phyloP scores from a whole-genome alignment of 148 eudicot genomes.

The Arbutus unedo region DNA sequence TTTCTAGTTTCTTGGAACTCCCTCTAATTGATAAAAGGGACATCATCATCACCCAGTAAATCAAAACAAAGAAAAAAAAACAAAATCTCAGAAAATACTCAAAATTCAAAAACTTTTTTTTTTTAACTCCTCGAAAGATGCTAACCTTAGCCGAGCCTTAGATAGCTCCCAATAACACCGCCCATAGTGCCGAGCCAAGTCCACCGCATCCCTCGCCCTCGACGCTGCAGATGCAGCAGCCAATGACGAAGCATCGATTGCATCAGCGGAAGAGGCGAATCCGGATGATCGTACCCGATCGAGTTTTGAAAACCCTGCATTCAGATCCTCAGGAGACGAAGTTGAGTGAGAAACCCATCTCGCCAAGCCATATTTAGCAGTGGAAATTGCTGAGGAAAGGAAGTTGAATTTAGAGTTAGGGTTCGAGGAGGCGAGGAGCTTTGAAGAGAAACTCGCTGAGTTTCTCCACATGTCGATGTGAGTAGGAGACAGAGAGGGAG shows the following conservation, averaged over 20 bases:
- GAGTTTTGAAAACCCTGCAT: constrained; percentile 23
- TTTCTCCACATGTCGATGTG: constrained; percentile 41
- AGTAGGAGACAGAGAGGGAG: background rate
- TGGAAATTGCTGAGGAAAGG: constrained; percentile 10
- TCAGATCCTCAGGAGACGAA: constrained; percentile 21
- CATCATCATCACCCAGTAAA: background rate
- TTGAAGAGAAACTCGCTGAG: constrained; percentile 49
- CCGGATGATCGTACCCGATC: constrained; percentile 17
- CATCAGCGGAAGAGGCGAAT: constrained; percentile 25
- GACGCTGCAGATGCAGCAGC: constrained; percentile 19
- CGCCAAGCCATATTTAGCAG: background rate
- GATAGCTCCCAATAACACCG: constrained; percentile 91
- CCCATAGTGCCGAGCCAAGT: constrained; percentile 52
- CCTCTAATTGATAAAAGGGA: too few relatives aligned
- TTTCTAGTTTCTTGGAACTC: background rate
- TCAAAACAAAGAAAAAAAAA: background rate
- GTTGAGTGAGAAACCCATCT: constrained; percentile 21
- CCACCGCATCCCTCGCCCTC: constrained; percentile 43
- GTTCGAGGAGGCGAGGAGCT: constrained; percentile 21
- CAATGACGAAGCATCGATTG: constrained; percentile 23
- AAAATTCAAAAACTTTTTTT: background rate
- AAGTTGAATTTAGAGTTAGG: constrained; percentile 8
- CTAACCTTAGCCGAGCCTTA: constrained; percentile 80
- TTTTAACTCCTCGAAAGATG: background rate
- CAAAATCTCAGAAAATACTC: background rate